Base-by-base conservation (phyloP, 1,284 basidiomycete genomes). In the Rhizoctonia solani region DNA sequence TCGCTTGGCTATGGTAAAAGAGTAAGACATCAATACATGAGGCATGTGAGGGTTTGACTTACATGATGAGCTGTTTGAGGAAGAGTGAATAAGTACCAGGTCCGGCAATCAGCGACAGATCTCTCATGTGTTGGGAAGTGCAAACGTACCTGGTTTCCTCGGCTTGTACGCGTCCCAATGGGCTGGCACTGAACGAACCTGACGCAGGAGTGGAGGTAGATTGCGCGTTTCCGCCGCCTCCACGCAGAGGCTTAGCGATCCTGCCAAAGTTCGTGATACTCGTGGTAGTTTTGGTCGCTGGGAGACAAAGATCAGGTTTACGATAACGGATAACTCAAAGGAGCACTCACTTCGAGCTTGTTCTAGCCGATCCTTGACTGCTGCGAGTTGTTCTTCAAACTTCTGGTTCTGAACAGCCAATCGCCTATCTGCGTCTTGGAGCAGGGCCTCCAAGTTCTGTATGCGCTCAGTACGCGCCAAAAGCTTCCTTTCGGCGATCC, bases 391-490 rank as follows among this genome's bases (percentile, higher is more conserved):
- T 66, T 87, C 87, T 78, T 97, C 94, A 79, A 96, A 97, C 79
- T 95, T 96, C 83, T 93, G 87, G 78, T 98, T 96, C 82, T 96
- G 93, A 70, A 90, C 79, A 34, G 90, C 89, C 69, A 98, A 81
- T 74, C 95, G 86, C 66, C 93, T 89, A 79, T 98, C 95, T 46
- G 95, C 93, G 73, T 98, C 95, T 75, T 93, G 92, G 23, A 98
- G 83, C 52, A 97, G 81, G 6, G 88, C 87, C 78, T 99, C 97
- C 71, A 99, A 83, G 76, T 93, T 95, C 79, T 93, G 90, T 79
- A 99, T 99, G 73, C 97, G 90, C 78, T 99, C 97, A 76, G 98
- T 98, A 58, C 97, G 87, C 29, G 95, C 93, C 71, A 96, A 83
- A 41, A 99, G 81, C 80, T 98, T 98, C 74, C 95, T 89, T 79